phyloP scores from a whole-genome alignment of 2,329 filamentous ascomycete genomes.

The Pestalotiopsis sp. region DNA sequence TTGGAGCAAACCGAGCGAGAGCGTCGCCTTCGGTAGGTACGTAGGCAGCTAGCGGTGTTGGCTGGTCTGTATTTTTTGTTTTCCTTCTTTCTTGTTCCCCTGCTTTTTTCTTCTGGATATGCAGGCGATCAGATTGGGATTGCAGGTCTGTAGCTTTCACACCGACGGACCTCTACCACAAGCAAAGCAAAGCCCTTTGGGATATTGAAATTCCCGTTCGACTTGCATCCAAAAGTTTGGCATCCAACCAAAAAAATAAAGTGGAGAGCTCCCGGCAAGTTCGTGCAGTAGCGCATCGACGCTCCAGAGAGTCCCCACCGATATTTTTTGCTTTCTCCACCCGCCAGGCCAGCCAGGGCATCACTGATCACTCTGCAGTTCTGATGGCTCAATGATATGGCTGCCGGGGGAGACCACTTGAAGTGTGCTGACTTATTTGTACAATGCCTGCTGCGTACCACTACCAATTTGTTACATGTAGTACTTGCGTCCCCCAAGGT shows the following conservation, averaged over 20 bases:
- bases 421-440: neutral
- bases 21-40: neutral
- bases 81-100: neutral
- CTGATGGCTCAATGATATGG: neutral
- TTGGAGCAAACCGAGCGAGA: too few relatives aligned
- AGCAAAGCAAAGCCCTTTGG: neutral
- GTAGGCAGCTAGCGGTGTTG: neutral
- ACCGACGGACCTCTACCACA: too few relatives aligned
- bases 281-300: constrained; percentile 2
- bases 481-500: too few relatives aligned
- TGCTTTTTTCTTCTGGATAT: neutral
- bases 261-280: constrained; percentile 6
- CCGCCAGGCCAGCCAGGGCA: neutral
- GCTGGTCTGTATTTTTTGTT: neutral
- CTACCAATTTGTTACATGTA: too few relatives aligned
- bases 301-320: neutral
- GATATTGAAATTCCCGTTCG: neutral
- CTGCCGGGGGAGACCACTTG: neutral
- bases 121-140: neutral
- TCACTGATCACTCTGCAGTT: neutral
- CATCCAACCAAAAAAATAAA: neutral
- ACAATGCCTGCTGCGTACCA: too few relatives aligned
- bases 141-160: neutral
- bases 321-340: neutral
- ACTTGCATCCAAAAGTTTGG: neutral